A percentile compares a stretch with the other conserved stretches of the same genome.
phyloP scores from a whole-genome alignment of 345 rosid species.

The Psidium guajava region DNA sequence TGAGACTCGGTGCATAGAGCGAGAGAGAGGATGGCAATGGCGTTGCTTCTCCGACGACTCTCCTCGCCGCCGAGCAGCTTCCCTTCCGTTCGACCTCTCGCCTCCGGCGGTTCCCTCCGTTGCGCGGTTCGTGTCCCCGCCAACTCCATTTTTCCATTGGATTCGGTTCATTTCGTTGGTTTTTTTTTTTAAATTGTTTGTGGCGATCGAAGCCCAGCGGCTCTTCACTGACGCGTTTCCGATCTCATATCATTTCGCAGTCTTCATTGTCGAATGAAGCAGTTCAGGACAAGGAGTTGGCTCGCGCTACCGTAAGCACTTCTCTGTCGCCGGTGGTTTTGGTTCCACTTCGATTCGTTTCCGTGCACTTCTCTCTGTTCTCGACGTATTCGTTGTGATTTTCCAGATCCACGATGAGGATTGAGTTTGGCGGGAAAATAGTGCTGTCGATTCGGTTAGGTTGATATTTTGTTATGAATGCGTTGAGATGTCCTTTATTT shows the following conservation, averaged over 20 bases:
- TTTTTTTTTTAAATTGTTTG: neutral
- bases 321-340: neutral
- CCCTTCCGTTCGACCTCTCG: slow-evolving; percentile 13
- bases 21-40: slow-evolving; percentile 20
- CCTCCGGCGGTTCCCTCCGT: slow-evolving; percentile 29
- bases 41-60: slow-evolving; percentile 50
- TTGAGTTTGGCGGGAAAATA: neutral
- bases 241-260: slow-evolving; percentile 23
- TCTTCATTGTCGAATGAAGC: slow-evolving; percentile 51
- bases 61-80: slow-evolving; percentile 27
- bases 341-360: neutral
- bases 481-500: neutral
- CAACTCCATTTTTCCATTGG: neutral
- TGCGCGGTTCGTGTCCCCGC: slow-evolving; percentile 20
- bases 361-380: neutral
- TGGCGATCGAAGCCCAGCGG: neutral
- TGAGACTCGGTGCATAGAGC: neutral
- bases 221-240: neutral
- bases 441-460: neutral
- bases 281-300: slow-evolving; percentile 32
- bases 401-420: neutral
- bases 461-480: neutral
- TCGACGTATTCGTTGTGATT: neutral
- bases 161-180: neutral
- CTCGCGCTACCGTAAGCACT: slow-evolving; percentile 47